Base-by-base conservation (phyloP, 352 stramenopile genomes). In the Globisporangium nagaii region DNA sequence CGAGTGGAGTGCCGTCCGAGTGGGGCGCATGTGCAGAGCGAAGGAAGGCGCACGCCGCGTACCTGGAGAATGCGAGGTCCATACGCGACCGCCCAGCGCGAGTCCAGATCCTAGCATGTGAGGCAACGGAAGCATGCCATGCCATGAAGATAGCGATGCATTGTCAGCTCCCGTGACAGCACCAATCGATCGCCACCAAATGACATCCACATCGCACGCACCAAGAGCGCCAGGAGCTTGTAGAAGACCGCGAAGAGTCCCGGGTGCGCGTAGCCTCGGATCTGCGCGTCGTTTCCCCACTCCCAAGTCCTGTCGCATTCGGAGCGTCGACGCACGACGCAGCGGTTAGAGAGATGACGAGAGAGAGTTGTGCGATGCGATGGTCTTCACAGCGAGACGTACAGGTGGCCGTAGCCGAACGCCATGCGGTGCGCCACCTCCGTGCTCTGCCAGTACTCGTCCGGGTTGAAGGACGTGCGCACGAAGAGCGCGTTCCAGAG, bases 391-490 rank as follows among this genome's bases (percentile, higher is more conserved):
- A n/a, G 36, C n/a, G 8, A 17, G 13, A 64, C 83, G 41, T 53
- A 94, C 84, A 93, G 44, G 32, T 95, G 70, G 40, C 86, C 83
- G 45, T 95, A 91, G 52, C 77, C 81, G 62, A 94, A 96, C n/a
- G 88, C 86, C 42, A 95, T 62, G 41, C 68, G 79, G 44, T 96
- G 85, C 44, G 86, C 86, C 31, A 96, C 83, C 63, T 96, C 86
- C 2, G 81, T 84, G 54, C 84, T 88, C 61, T 96, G 86, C 86
- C 86, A 96, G 67, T 88, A 96, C 66, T 96, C 86, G 56, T 96
- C 86, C 19, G 86, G 80, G 50, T 93, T 93, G 69, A 95, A 96
- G 44, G 65, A 73, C 52, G 86, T 93, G 63, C 79, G 79, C 48
- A 96, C 84, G 24, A 93, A 90, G 12, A 92, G 70, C 58, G 82